phyloP scores from a whole-genome alignment of 2,329 filamentous ascomycete genomes.

The Emmonsia crescens region DNA sequence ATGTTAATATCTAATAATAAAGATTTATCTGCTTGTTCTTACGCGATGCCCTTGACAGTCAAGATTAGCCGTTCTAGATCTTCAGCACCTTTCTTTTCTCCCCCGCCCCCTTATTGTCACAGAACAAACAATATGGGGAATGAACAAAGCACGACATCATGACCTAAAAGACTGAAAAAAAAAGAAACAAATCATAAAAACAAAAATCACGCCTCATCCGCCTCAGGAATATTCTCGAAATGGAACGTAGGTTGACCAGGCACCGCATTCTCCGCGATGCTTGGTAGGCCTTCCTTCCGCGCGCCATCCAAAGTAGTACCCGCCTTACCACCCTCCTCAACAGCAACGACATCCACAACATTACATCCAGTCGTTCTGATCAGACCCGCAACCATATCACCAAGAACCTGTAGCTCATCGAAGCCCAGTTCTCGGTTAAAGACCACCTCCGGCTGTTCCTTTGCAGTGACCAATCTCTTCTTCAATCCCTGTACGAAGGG shows the following conservation, averaged over 20 bases:
- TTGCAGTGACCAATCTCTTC: conserved; percentile 59
- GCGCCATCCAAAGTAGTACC: conserved; percentile 32
- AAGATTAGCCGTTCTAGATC: background rate
- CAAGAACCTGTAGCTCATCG: conserved; percentile 66
- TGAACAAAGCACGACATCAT: background rate
- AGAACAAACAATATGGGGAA: background rate
- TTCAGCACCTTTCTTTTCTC: background rate
- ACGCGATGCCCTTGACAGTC: background rate
- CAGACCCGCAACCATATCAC: conserved; percentile 67
- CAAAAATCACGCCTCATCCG: conserved; percentile 1
- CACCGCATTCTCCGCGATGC: conserved; percentile 60
- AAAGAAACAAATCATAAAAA: background rate
- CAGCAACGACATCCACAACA: conserved; percentile 58
- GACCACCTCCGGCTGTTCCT: conserved; percentile 56
- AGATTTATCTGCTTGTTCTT: background rate
- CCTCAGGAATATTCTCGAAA: conserved; percentile 62
- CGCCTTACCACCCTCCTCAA: conserved; percentile 43
- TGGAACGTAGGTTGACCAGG: conserved; percentile 73
- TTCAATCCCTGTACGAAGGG: conserved; percentile 86
- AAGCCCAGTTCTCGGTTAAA: conserved; percentile 79
- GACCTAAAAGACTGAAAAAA: background rate
- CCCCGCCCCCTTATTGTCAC: background rate
- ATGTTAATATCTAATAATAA: background rate
- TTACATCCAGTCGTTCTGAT: conserved; percentile 64
- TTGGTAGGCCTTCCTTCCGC: conserved; percentile 45